These are phyloP conservation scores for Aspergillus sp. DNA, from an alignment of 2,329 filamentous ascomycete genomes.

Conservation along the genomic window DNA sequence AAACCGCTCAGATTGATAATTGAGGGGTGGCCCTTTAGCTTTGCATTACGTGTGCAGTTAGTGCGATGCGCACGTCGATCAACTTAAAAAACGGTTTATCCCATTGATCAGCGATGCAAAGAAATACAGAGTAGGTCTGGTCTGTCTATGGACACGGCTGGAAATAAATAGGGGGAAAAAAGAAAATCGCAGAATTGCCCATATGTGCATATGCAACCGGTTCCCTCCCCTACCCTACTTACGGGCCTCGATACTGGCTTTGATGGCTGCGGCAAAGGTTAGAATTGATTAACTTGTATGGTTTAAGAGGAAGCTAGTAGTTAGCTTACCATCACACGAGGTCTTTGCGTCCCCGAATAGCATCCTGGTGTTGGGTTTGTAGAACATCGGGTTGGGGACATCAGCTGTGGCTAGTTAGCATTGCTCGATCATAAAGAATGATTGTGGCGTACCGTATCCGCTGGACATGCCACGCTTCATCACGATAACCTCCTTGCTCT, in stretches of 20 bases:
- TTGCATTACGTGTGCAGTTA: no score
- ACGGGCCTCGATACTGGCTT: constrained; percentile 37
- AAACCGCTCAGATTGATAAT: no score
- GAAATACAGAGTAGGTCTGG: no score
- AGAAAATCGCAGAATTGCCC: background rate
- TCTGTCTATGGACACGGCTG: no score
- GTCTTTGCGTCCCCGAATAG: constrained; percentile 86
- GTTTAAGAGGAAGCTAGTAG: no score
- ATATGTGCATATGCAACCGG: background rate
- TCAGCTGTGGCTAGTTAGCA: constrained; percentile 60
- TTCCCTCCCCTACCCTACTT: constrained; percentile 18
- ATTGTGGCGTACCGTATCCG: constrained; percentile 67
- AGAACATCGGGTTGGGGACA: constrained; percentile 92
- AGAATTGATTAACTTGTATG: background rate
- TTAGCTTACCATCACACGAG: constrained; percentile 69
- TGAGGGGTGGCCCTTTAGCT: no score
- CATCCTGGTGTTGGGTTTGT: constrained; percentile 87
- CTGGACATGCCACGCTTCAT: constrained; percentile 92
- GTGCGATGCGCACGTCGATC: no score
- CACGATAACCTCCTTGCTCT: constrained; percentile 87
- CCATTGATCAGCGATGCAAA: no score
- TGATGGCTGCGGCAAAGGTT: constrained; percentile 39
- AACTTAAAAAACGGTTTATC: no score
- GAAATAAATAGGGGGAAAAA: background rate
- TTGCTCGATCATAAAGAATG: background rate